Evolutionary conservation across 805 yeast species (phyloP), one percentile per base, ranked within the genome.

Genomic region (Saccharomycopsis sp.): DNA sequence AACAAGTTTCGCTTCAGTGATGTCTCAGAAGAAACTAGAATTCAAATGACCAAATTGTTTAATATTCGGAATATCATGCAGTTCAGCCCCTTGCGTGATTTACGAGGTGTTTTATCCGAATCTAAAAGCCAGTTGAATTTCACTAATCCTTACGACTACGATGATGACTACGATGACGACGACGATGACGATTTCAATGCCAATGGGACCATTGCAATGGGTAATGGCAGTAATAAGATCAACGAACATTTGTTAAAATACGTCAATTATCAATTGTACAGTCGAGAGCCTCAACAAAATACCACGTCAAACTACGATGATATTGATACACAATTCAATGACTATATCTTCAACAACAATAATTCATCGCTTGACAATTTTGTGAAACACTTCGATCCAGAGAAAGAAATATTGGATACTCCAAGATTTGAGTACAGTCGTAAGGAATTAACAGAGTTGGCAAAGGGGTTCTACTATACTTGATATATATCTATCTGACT

Each of bases 21-120:
- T 20, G 57, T 58, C 24, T 47, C 60, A 12, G 52, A 50, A 7
- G 57, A 56, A 23, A 58, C 62, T n/a, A 53, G 53, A 47, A 20
- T 34, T 2, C 60, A 61, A 20, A 42, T 61, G 34, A 52, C 59
- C n/a, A 52, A 56, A 19, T 42, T 61, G n/a, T 61, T 61, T 29
- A 58, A 56, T 34, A 58, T 61, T 22, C 56, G 56, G 25, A 53
- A 41, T 38, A 51, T 53, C 12, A 35, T 61, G 15, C 63, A 61
- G 47, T 61, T 58, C 14, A 25, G 54, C 9, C 63, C 63, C 1
- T 41, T 60, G 19, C 52, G 57, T 19, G 42, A 25, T 14, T 55
- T 60, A 20, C 52, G 20, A 34, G 53, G 55, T 38, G 52, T n/a
- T n/a, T n/a, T n/a, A n/a, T n/a, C n/a, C n/a, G 12, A 29, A 12